Evolutionary conservation across 2,329 filamentous ascomycete species (phyloP), one percentile per base, ranked within the genome.

Genomic region (Botrytis cinerea): DNA sequence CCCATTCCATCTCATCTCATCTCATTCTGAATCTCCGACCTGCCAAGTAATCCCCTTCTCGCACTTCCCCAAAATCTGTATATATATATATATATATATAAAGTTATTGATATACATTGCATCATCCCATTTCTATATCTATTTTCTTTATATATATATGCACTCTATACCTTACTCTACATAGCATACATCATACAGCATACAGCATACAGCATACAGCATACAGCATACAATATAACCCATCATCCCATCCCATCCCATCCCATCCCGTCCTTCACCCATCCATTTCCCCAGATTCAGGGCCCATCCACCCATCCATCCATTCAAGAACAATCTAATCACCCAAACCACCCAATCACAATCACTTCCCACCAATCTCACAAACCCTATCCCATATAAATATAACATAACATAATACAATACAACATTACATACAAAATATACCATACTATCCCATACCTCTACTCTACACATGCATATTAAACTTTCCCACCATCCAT

Each of bases 231-330:
- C 12, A 14, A 14, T 12, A 16, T 16, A 45, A 45, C 43, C 43
- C 12, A 45, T 48, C 46, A 48, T 22, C 20, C 20, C 46, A 48
- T 48, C 20, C 20, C 46, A 48, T 22, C 20, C 20, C 46, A 48
- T 48, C 20, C 20, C 3, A 48, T 48, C 46, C 46, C 3, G 5
- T 48, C 46, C 20, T 20, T 8, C 20, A 54, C 12, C 25, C 51
- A 54, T 60, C 18, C 18, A 61, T 61, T n/a, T 61, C 59, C 59
- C 59, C 59, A 61, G 59, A 61, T 61, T 61, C 59, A 40, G 12
- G 5, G 5, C 51, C 51, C n/a, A 28, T 28, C 46, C 22, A 5
- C 9, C 46, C 25, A 18, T 20, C 45, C 4, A 7, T 8, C 45
- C 5, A 43, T 38, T 7, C 38, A 38, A 38, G 8, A 38, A 38